Evolutionary conservation across 345 rosid genomes (phyloP), one percentile per base, ranked within the genome.

Genomic region (Brassica rapa): DNA sequence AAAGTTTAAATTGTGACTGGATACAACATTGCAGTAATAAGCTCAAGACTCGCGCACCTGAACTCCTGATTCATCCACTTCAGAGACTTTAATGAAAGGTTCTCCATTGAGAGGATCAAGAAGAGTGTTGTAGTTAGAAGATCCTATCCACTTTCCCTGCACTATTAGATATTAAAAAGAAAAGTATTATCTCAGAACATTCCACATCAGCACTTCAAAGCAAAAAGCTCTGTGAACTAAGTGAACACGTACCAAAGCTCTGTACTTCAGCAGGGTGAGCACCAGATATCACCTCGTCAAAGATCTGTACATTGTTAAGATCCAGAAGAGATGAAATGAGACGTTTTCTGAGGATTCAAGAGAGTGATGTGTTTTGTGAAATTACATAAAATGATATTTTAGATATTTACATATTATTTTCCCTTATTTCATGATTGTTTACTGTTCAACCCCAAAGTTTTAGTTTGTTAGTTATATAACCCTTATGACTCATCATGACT

Each of bases 41-140:
- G 30, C 21, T 5, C 19, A 15, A 51, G 33, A n/a, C 25, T 57
- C 46, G n/a, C 71, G 65, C 63, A 93, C 97, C 97, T 88, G 86
- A 82, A 90, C 85, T 81, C 82, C 96, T 7, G 81, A 67, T 88
- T 90, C 93, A 73, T 88, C 90, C 4, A 95, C 87, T 57, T 95
- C 96, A 72, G 96, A 89, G 76, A 93, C 82, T 73, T 87, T 89
- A 73, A 95, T 91, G 83, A 95, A 95, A 0, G 96, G 86, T 66
- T 95, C 99, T 76, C 98, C 99, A 86, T 93, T 95, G 66, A 95
- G 71, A 82, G 99, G 99, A 88, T 95, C 98, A 70, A 93, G 39
- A 66, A 95, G 76, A 0, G 88, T 84, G 66, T 84, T 88, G 85
- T 86, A 84, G 32, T 77, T 86, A 1, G 93, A 76, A 9, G 98